phyloP scores from a whole-genome alignment of 768 basidiomycete species.

The Phlebiopsis flavidoalba region DNA sequence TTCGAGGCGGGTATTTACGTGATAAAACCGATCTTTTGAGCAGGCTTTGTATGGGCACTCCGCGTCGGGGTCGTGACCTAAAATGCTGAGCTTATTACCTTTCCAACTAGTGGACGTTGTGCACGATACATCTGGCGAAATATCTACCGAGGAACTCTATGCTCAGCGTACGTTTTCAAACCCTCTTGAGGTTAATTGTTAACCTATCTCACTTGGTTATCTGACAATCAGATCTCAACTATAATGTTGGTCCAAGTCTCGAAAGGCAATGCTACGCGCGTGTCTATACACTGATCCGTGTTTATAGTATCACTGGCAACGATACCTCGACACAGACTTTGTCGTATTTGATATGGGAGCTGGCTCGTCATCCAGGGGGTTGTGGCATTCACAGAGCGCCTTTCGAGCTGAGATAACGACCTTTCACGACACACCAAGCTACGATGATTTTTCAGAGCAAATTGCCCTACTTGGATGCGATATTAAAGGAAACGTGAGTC shows the following conservation, averaged over 20 bases:
- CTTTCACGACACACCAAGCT: conserved; percentile 24
- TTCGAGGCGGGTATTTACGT: background rate
- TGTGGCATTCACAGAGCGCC: conserved; percentile 20
- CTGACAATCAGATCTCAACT: conserved; percentile 21
- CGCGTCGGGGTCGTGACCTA: background rate
- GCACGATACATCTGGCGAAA: background rate
- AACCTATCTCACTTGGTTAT: background rate
- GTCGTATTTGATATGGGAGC: conserved; percentile 28
- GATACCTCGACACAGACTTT: conserved; percentile 33
- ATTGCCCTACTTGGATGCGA: conserved; percentile 51
- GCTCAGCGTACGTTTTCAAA: background rate
- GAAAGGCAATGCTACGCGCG: background rate
- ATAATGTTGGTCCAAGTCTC: conserved; percentile 27
- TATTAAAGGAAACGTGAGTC: conserved; percentile 44
- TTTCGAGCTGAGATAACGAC: conserved; percentile 31
- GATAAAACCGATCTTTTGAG: background rate
- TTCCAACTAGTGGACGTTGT: background rate
- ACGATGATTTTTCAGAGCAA: conserved; percentile 28
- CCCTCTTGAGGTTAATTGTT: no score
- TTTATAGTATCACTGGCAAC: conserved; percentile 31
- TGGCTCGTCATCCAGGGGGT: conserved; percentile 31
- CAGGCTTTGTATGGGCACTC: background rate
- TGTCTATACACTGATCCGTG: background rate
- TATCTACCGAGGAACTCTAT: background rate
- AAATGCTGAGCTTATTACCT: background rate